These are phyloP conservation scores for Beauveria scarabaeidicola DNA, from an alignment of 2,329 filamentous ascomycete species.

Conservation along the genomic window DNA sequence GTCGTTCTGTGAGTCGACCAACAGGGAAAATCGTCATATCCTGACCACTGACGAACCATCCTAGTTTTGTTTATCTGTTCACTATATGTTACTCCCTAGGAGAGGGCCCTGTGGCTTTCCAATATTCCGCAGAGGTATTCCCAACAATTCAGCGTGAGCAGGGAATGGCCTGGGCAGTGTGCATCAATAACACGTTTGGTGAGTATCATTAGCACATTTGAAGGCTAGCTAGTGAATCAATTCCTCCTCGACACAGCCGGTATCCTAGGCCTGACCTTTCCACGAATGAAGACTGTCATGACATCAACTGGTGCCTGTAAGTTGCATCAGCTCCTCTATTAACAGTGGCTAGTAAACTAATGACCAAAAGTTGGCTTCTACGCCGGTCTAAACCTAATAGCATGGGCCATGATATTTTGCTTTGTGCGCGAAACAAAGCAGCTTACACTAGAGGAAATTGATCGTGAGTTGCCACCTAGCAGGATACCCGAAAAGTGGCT, in stretches of 20 bases:
- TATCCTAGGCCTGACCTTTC: slow-evolving; percentile 49
- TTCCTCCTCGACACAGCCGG: slow-evolving; percentile 23
- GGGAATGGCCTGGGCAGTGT: slow-evolving; percentile 57
- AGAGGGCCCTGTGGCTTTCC: slow-evolving; percentile 57
- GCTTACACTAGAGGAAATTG: slow-evolving; percentile 33
- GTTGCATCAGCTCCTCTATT: not conserved
- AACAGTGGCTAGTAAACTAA: not conserved
- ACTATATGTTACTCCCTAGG: slow-evolving; percentile 26
- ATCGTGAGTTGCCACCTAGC: slow-evolving; percentile 15
- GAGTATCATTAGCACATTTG: not conserved
- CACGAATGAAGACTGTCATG: slow-evolving; percentile 27
- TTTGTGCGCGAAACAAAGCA: slow-evolving; percentile 40
- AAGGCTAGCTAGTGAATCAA: not conserved
- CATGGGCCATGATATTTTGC: slow-evolving; percentile 36
- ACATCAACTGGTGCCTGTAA: slow-evolving; percentile 23
- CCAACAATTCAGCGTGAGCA: slow-evolving; percentile 58
- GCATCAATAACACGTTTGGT: slow-evolving; percentile 22
- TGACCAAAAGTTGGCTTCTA: slow-evolving; percentile 28
- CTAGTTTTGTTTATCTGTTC: slow-evolving; percentile 21
- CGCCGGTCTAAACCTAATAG: slow-evolving; percentile 35
- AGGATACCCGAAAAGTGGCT: not conserved
- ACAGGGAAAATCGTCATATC: not conserved
- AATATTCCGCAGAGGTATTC: slow-evolving; percentile 58
- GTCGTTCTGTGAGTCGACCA: slow-evolving; percentile 13
- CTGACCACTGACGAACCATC: not conserved